A percentile compares a stretch with the other conserved stretches of the same genome.
phyloP scores from a whole-genome alignment of 2,329 filamentous ascomycete species.

The Penicillium palitans region DNA sequence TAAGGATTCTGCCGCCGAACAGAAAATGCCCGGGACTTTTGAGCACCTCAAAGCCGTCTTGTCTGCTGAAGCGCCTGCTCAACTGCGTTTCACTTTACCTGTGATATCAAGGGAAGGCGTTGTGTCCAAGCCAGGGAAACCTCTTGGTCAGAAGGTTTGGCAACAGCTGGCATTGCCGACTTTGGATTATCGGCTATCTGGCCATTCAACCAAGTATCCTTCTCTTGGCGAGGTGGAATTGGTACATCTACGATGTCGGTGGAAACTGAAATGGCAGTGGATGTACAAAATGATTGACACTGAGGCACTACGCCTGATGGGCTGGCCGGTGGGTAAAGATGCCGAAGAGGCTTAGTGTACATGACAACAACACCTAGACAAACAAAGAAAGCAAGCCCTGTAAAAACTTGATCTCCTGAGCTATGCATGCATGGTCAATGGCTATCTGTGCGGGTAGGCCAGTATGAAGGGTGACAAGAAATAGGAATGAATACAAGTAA shows the following conservation, averaged over 20 bases:
- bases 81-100: constrained; percentile 46
- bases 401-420: constrained; percentile 22
- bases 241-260: constrained; percentile 9
- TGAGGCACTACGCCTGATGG: constrained; percentile 35
- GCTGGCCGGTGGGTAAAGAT: constrained; percentile 26
- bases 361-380: constrained; percentile 20
- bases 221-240: constrained; percentile 10
- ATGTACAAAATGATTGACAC: constrained; percentile 43
- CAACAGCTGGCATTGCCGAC: constrained; percentile 33
- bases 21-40: neutral
- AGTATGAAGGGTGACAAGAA: constrained; percentile 19
- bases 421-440: constrained; percentile 25
- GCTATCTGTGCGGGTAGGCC: constrained; percentile 20
- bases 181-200: constrained; percentile 24
- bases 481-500: constrained; percentile 16
- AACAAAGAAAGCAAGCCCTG: constrained; percentile 16
- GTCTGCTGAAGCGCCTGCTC: constrained; percentile 34
- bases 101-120: constrained; percentile 26
- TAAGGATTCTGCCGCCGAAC: neutral
- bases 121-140: neutral
- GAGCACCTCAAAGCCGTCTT: constrained; percentile 23
- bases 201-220: neutral
- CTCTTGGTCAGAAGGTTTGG: neutral
- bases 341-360: constrained; percentile 29
- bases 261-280: constrained; percentile 41